Evolutionary conservation across 1,284 basidiomycete species (phyloP).

Genomic region (Clitocybe nebularis): DNA sequence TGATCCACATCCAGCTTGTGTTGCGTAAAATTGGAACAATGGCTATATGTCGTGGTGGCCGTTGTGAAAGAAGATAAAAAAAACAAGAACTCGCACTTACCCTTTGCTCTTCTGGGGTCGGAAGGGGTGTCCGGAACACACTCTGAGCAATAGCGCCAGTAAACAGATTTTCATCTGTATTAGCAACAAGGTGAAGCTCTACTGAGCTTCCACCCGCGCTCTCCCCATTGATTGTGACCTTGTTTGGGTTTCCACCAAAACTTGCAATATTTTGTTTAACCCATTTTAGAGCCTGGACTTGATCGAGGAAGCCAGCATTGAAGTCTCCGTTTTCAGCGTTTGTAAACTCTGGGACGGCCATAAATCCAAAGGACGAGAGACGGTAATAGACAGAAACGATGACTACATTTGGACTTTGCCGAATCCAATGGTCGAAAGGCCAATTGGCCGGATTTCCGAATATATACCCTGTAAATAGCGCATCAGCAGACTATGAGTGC

Average conservation of each 20-base stretch:
- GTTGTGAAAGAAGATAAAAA: slow-evolving; percentile 3
- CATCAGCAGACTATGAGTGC: slow-evolving; percentile 4
- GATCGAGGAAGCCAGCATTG: slow-evolving; percentile 62
- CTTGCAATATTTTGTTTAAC: slow-evolving; percentile 52
- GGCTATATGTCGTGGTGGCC: slow-evolving; percentile 28
- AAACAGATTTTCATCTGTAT: slow-evolving; percentile 38
- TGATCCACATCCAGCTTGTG: slow-evolving; percentile 42
- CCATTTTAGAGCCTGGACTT: slow-evolving; percentile 60
- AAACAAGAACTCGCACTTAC: slow-evolving; percentile 25
- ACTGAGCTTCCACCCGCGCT: slow-evolving; percentile 58
- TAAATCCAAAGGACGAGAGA: slow-evolving; percentile 52
- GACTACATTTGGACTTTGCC: slow-evolving; percentile 46
- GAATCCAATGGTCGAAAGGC: slow-evolving; percentile 52
- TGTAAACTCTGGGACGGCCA: slow-evolving; percentile 40
- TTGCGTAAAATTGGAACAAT: slow-evolving; percentile 47
- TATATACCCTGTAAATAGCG: slow-evolving; percentile 37
- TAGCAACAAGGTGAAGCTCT: slow-evolving; percentile 50
- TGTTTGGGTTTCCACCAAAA: slow-evolving; percentile 59
- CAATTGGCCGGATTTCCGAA: slow-evolving; percentile 55
- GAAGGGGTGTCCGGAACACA: slow-evolving; percentile 47
- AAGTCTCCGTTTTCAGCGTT: slow-evolving; percentile 41
- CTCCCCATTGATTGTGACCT: slow-evolving; percentile 61
- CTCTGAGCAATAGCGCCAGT: slow-evolving; percentile 55
- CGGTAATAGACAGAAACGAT: slow-evolving; percentile 54
- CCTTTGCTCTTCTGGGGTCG: slow-evolving; percentile 45